Percentiles rank a stretch among this genome's conserved stretches.
Conservation (phyloP, 2,329 filamentous ascomycete species). For the Calonectria pseudoturangicola region DNA sequence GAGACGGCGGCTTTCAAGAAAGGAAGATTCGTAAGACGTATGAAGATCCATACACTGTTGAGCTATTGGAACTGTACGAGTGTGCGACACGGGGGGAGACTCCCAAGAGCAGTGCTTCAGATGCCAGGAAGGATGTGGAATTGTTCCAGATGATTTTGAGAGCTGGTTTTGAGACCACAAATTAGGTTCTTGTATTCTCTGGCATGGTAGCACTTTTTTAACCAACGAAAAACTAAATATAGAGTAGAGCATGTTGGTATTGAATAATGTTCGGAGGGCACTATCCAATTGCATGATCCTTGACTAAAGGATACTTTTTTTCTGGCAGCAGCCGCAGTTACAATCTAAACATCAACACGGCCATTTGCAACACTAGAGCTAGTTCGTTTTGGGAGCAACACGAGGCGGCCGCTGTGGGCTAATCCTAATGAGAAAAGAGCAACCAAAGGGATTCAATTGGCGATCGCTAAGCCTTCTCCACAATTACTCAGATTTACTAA, state of each 20-base stretch:
- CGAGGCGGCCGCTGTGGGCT: not conserved
- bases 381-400: not conserved
- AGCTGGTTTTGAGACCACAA: constrained; percentile 12
- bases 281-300: too few relatives aligned
- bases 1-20: constrained; percentile 55
- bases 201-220: too few relatives aligned
- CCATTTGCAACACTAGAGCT: not conserved
- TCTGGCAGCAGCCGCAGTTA: too few relatives aligned
- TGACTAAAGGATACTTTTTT: too few relatives aligned
- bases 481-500: constrained; percentile 14
- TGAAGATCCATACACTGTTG: constrained; percentile 60
- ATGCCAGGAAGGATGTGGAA: constrained; percentile 51
- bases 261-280: too few relatives aligned
- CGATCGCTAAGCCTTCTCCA: constrained; percentile 19
- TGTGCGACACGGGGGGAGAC: constrained; percentile 47
- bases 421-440: not conserved
- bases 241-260: too few relatives aligned
- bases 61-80: constrained; percentile 55
- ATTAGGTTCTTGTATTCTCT: not conserved
- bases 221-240: too few relatives aligned
- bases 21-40: constrained; percentile 62
- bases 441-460: not conserved
- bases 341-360: not conserved
- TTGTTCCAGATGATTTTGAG: constrained; percentile 44
- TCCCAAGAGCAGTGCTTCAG: constrained; percentile 57